phyloP scores from a whole-genome alignment of 2,329 filamentous ascomycete species.

The Fusarium sp. region DNA sequence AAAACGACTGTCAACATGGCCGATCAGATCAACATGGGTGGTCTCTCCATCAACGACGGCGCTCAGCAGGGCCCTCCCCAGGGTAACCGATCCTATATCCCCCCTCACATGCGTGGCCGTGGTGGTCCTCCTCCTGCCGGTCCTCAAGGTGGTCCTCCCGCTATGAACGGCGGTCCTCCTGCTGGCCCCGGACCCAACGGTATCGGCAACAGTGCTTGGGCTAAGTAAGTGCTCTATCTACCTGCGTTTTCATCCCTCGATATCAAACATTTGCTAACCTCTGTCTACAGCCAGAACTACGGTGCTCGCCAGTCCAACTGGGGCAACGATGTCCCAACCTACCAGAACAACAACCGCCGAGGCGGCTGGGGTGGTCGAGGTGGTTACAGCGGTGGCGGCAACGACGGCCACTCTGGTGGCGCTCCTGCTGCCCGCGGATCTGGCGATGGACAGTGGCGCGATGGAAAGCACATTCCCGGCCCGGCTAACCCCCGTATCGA shows the following conservation, averaged over 20 bases:
- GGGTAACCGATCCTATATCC: conserved; percentile 78
- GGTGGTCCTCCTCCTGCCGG: conserved; percentile 47
- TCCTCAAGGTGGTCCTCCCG: conserved; percentile 33
- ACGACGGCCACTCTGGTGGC: conserved; percentile 80
- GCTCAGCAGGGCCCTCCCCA: conserved; percentile 46
- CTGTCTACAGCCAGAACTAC: conserved; percentile 45
- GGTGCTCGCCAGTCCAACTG: conserved; percentile 53
- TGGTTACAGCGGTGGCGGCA: conserved; percentile 52
- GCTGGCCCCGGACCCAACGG: conserved; percentile 54
- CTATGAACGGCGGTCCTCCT: conserved; percentile 33
- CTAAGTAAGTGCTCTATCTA: conserved; percentile 60
- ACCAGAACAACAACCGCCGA: conserved; percentile 48
- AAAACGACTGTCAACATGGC: conserved; percentile 70
- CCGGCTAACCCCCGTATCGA: conserved; percentile 89
- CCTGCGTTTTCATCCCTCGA: neutral
- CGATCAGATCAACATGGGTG: conserved; percentile 85
- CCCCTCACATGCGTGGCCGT: conserved; percentile 78
- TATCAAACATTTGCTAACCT: conserved; percentile 32
- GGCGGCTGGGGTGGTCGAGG: conserved; percentile 53
- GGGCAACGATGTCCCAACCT: conserved; percentile 47
- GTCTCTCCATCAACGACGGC: conserved; percentile 71
- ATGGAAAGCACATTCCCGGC: conserved; percentile 95
- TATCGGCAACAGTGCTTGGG: conserved; percentile 74
- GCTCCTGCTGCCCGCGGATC: conserved; percentile 77
- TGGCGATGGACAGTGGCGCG: conserved; percentile 95